Percentiles rank a stretch among this genome's conserved stretches.
phyloP scores from a whole-genome alignment of 108 stramenopile genomes.

The Fragilaria crotonensis region DNA sequence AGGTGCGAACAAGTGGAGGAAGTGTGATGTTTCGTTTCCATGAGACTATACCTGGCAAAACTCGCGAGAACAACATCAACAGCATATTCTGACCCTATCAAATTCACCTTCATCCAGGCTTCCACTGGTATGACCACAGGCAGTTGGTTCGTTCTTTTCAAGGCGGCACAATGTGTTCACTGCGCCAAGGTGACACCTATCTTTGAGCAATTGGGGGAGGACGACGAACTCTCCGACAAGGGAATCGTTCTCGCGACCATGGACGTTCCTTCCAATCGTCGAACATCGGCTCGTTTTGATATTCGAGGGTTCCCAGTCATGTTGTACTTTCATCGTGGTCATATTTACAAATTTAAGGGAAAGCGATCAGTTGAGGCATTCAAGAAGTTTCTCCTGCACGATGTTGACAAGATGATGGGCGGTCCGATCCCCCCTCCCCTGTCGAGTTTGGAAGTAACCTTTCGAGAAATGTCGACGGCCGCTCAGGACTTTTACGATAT shows the following conservation, averaged over 20 bases:
- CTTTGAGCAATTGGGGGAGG: not conserved
- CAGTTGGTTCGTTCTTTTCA: slow-evolving; percentile 33
- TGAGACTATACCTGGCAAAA: not conserved
- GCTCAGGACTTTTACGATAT: not conserved
- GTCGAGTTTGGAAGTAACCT: not conserved
- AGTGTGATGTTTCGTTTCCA: not conserved
- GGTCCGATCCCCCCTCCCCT: slow-evolving; percentile 1
- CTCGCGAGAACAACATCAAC: not conserved
- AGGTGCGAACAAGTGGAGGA: not conserved
- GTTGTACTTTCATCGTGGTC: not conserved
- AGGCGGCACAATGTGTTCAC: slow-evolving; percentile 1
- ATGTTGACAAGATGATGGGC: not conserved
- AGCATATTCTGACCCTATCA: not conserved
- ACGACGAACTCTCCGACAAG: not conserved
- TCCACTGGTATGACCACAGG: slow-evolving; percentile 46
- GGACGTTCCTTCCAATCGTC: slow-evolving; percentile 7
- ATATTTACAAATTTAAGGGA: not conserved
- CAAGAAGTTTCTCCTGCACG: not conserved
- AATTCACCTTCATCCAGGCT: slow-evolving; percentile 24
- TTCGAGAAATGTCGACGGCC: not conserved
- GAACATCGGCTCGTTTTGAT: not conserved
- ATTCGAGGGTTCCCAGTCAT: slow-evolving; percentile 3
- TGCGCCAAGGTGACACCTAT: not conserved
- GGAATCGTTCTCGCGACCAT: slow-evolving; percentile 3
- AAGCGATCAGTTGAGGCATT: not conserved